These are phyloP conservation scores for Trichoderma orchidacearum DNA, from an alignment of 495 filamentous ascomycete species.

Conservation along the genomic window DNA sequence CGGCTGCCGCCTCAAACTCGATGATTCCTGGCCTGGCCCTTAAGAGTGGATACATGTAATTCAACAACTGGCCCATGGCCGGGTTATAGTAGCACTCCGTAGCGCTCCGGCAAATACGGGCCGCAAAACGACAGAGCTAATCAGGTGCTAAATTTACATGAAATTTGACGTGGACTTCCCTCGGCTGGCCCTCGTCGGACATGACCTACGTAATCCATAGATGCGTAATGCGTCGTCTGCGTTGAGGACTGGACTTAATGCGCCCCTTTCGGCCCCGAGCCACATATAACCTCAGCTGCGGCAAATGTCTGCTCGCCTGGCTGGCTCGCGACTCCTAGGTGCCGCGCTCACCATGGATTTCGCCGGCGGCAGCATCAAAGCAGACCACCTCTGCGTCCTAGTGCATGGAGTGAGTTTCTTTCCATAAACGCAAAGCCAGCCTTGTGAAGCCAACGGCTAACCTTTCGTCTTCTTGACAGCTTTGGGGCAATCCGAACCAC, in stretches of 20 bases:
- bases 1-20: too few species aligned
- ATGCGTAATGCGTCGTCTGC: neutral
- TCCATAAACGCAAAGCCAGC: neutral
- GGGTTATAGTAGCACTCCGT: too few species aligned
- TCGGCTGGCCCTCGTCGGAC: neutral
- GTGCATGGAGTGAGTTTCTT: conserved; percentile 62
- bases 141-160: neutral
- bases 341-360: conserved; percentile 15
- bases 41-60: too few species aligned
- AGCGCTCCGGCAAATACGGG: neutral
- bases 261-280: neutral
- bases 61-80: too few species aligned
- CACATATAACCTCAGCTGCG: neutral
- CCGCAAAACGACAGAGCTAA: neutral
- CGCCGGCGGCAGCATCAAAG: conserved; percentile 20
- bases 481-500: conserved; percentile 89
- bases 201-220: neutral
- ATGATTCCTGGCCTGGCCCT: too few species aligned
- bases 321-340: neutral
- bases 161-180: neutral
- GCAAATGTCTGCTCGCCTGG: neutral
- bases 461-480: conserved; percentile 24
- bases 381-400: conserved; percentile 81
- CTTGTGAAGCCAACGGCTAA: too few species aligned
- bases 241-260: neutral